Base-by-base conservation (phyloP, 2,329 filamentous ascomycete species). In the Mollisiaceae sp. region DNA sequence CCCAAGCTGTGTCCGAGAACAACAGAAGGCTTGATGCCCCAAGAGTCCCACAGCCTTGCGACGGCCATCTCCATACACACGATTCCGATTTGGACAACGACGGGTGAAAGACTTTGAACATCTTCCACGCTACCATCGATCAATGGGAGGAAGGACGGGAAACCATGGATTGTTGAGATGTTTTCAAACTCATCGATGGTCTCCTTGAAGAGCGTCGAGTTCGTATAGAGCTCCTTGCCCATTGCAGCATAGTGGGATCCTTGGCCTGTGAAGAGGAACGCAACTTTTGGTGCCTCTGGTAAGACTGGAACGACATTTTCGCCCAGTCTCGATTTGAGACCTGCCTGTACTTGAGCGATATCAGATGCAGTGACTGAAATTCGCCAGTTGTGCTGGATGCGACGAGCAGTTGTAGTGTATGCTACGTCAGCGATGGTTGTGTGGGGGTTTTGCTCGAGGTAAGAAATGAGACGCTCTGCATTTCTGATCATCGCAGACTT, bases 1-100 rank as follows among this genome's bases (percentile, higher is more conserved):
- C 90, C 90, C 22, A 93, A 79, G 71, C 88, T 91, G 77, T 87
- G 85, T 36, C 86, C 86, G 20, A 87, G 74, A 0, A 87, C 84
- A 14, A 79, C 85, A 22, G 83, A 82, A 6, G 86, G 85, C 52
- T 75, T 78, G 64, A 88, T 78, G 39, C 84, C 85, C 82, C 83
- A 85, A 2, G 82, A 84, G 20, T 68, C 74, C 85, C 85, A 88
- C 0, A 87, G 77, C 39, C 79, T 80, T 5, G 82, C 82, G 18
- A 88, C 77, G 2, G 86, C 85, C 78, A 73, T 87, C 76, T 88
- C 82, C 52, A 86, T 81, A 64, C 81, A 82, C 52, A 78, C 78
- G 8, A 85, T 74, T 1, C 81, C 84, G 15, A 87, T 80, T 75
- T 88, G 85, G 1, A 84, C 77, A 36, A 84, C 74, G 2, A 85